Base-by-base conservation (phyloP, 257 asterid species). In the Jasminum sambac region DNA sequence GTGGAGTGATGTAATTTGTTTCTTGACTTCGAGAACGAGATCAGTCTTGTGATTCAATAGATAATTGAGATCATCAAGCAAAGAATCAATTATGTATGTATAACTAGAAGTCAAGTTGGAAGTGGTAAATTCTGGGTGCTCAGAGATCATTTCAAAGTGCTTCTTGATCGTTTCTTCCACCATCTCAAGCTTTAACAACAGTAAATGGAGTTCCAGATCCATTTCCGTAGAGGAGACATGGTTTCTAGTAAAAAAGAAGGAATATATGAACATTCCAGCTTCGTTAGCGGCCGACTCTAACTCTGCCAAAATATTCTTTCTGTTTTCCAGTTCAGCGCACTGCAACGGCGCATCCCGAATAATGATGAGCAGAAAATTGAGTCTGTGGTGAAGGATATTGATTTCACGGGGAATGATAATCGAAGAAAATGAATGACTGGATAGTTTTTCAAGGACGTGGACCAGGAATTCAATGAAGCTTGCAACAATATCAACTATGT, bases 201-300 rank as follows among this genome's bases (percentile, higher is more conserved):
- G 24, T 24, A 36, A 36, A 34, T 41, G n/a, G 43, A 67, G 63
- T 5, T 62, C 8, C 42, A 61, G 23, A 60, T 74, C 68, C n/a
- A 74, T 43, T 4, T 50, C 16, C 36, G 64, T 57, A 23, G 43
- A 50, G 11, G 13, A 34, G 17, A 66, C 40, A 21, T 67, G 63
- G 12, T 74, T 69, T 13, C 69, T 30, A 4, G 36, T 74, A 69
- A 67, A 74, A 55, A 74, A 74, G 24, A 59, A 74, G 5, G 68
- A 52, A 42, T 67, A 36, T 38, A 67, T 42, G 50, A 74, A 67
- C 0, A 9, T 55, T 37, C 73, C 36, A 30, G 36, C 36, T 30
- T 74, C 74, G 19, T 61, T 14, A 23, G 73, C 78, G 41, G 37
- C 46, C 19, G 11, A 24, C 64, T 46, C 70, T 48, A 48, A 25